These are phyloP conservation scores for Coemansia sp. DNA, from an alignment of 192 early-diverging fungal species.

Conservation along the genomic window DNA sequence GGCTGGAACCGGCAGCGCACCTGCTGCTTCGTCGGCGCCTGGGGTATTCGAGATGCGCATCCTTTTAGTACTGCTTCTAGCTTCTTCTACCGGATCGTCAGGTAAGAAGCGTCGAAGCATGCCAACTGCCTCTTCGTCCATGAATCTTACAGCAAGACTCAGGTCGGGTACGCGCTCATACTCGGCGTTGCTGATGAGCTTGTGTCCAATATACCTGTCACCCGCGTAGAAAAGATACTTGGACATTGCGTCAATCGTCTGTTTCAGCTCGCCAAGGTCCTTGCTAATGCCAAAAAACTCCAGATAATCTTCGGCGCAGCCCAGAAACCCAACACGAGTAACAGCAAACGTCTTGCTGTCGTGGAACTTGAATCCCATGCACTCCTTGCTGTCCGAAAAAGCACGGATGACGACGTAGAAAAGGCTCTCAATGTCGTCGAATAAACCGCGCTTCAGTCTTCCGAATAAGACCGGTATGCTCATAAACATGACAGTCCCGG, in stretches of 20 bases:
- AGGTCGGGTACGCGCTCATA: not conserved
- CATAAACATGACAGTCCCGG: not conserved
- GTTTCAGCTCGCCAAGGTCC: not conserved
- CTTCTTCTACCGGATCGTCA: not conserved
- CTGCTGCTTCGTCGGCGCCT: too few species aligned
- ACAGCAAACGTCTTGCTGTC: not conserved
- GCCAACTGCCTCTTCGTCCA: not conserved
- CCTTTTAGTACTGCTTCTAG: not conserved
- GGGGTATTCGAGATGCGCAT: not conserved
- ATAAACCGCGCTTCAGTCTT: not conserved
- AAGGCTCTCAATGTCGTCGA: not conserved
- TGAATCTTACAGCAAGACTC: not conserved
- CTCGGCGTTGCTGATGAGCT: not conserved
- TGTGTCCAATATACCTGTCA: not conserved
- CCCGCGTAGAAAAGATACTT: not conserved
- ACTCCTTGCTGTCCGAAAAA: not conserved
- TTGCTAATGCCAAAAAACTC: not conserved
- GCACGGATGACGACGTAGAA: not conserved
- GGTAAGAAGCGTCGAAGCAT: not conserved
- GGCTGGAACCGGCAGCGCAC: too few species aligned
- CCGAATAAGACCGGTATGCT: slow-evolving; percentile 1
- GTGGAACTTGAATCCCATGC: not conserved
- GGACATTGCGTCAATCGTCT: not conserved
- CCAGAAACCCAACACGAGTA: not conserved
- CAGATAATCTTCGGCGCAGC: not conserved